Evolutionary conservation across 345 rosid species (phyloP).

Genomic region (Brassica incana): DNA sequence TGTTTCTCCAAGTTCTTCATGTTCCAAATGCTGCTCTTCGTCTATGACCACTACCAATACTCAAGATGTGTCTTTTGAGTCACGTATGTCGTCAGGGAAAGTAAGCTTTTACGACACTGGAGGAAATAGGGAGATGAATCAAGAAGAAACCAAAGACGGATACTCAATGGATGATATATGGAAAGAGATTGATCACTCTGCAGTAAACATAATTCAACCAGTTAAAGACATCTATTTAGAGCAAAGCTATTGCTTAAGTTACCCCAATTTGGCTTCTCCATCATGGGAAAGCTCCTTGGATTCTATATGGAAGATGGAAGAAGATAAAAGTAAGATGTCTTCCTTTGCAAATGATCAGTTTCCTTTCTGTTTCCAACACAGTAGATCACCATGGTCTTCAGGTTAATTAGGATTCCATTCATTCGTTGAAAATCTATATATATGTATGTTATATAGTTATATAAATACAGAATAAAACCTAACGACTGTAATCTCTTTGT

Average conservation of each 20-base stretch:
- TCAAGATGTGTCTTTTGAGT: slow-evolving; percentile 43
- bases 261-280: slow-evolving; percentile 56
- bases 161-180: slow-evolving; percentile 73
- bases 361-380: slow-evolving; percentile 45
- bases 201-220: slow-evolving; percentile 52
- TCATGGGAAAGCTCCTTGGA: slow-evolving; percentile 61
- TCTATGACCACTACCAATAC: slow-evolving; percentile 57
- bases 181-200: slow-evolving; percentile 73
- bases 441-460: slow-evolving; percentile 25
- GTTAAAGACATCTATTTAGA: slow-evolving; percentile 51
- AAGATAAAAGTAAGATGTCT: slow-evolving; percentile 61
- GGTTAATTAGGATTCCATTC: slow-evolving; percentile 56
- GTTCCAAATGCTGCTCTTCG: slow-evolving; percentile 53
- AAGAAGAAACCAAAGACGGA: slow-evolving; percentile 49
- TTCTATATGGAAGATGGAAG: slow-evolving; percentile 68
- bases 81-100: slow-evolving; percentile 46
- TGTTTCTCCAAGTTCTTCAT: slow-evolving; percentile 48
- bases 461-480: slow-evolving; percentile 14
- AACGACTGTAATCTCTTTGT: slow-evolving; percentile 14
- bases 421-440: slow-evolving; percentile 47
- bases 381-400: slow-evolving; percentile 38
- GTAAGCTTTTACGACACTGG: slow-evolving; percentile 84
- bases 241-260: slow-evolving; percentile 46
- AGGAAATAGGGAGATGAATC: slow-evolving; percentile 47
- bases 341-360: slow-evolving; percentile 43